A percentile compares a stretch with the other conserved stretches of the same genome.
These are phyloP conservation scores for Actinomortierella wolfii DNA, from an alignment of 371 early-diverging fungal species.

Conservation along the genomic window DNA sequence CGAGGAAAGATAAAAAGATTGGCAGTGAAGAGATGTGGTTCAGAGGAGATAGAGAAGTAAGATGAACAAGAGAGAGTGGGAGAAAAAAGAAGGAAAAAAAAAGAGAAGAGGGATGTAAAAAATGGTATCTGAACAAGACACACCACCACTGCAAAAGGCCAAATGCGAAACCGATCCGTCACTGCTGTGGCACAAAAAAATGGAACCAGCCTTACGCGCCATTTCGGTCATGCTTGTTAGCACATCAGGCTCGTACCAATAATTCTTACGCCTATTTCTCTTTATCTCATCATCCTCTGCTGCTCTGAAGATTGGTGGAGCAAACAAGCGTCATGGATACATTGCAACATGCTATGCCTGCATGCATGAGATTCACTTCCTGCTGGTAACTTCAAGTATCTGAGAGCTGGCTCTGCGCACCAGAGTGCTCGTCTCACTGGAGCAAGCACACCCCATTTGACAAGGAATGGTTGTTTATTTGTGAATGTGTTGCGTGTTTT, in stretches of 20 bases:
- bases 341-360: too few relatives aligned
- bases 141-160: neutral
- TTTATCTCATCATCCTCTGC: too few relatives aligned
- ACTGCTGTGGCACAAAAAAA: neutral
- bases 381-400: too few relatives aligned
- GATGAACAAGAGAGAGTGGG: slow-evolving; percentile 4
- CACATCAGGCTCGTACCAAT: neutral
- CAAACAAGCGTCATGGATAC: neutral
- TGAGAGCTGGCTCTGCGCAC: too few relatives aligned
- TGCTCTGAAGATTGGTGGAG: too few relatives aligned
- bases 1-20: neutral
- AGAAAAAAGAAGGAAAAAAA: slow-evolving; percentile 1
- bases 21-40: neutral
- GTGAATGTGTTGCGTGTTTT: too few relatives aligned
- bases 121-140: neutral
- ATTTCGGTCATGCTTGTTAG: slow-evolving; percentile 26
- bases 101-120: slow-evolving; percentile 3
- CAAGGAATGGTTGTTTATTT: too few relatives aligned
- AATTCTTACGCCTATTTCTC: neutral
- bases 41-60: neutral
- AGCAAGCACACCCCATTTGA: too few relatives aligned
- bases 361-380: too few relatives aligned
- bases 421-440: too few relatives aligned
- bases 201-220: neutral
- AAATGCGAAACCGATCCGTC: neutral